Base-by-base conservation (phyloP, 2,329 filamentous ascomycete species). In the Gremmenia infestans region DNA sequence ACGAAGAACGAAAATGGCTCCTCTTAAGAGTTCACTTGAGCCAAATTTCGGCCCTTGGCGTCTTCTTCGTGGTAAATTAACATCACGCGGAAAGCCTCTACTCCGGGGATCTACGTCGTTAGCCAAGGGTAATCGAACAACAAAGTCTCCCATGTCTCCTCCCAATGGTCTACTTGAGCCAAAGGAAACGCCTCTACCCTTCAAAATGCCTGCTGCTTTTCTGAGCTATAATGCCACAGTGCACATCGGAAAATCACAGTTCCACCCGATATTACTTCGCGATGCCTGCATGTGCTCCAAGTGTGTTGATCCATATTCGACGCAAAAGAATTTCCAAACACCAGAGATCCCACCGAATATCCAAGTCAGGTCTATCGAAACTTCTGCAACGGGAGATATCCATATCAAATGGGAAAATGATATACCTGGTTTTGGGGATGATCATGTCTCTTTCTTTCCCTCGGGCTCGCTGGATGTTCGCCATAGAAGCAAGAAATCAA, bases 261-360 rank as follows among this genome's bases (percentile, higher is more conserved):
- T 50, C 3, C 28, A 48, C 23, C 53, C 60, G 22, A 43, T 67
- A 7, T 73, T 71, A 65, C 71, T 86, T 19, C 78, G 84, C 39
- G 83, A 87, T 67, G 71, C 78, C 55, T 87, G 84, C 71, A 66
- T 72, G 19, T 87, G 83, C 66, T 61, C 73, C n/a, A 65, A 60
- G 46, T 87, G 83, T 65, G 74, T 83, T 35, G 79, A 86, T 66
- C 73, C 78, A 3, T 78, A 80, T 43, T 83, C 81, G 15, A 78
- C 76, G 43, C 83, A 87, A 67, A 87, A 86, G 71, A 74, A 75
- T 39, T 89, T 89, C 70, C 79, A 80, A 53, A 85, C 84, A 1
- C 75, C 76, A 19, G 84, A 90, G 51, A 85, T 91, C 43, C 81
- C 85, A 0, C 32, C 63, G 8, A 59, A 75, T 35, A 79, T 86